Base-by-base conservation (phyloP, 1,139 yeast species). In the Candida sanyaensis region DNA sequence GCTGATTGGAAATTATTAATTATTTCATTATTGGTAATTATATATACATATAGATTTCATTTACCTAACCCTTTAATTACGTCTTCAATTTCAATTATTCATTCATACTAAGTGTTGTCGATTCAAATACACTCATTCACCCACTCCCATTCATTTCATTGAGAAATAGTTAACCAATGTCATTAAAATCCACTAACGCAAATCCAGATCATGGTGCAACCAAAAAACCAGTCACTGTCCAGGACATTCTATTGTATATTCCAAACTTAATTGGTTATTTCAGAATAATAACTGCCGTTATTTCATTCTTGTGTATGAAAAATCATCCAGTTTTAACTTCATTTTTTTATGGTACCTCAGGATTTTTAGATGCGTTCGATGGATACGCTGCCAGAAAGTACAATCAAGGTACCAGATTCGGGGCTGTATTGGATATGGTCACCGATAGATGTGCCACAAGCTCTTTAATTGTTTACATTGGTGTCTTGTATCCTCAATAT, bases 381-480 rank as follows among this genome's bases (percentile, higher is more conserved):
- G 99, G 99, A 4, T 86, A 87, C 50, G 96, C 97, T 46, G 99
- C 99, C 8, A 80, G 99, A 53, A 81, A 80, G 60, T 90, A 76
- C 66, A 83, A 88, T 63, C 99, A 95, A 67, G 88, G 97, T 12
- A 89, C 97, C 33, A 80, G 83, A 56, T 90, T 91, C 60, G 99
- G 99, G 32, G 98, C 99, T 11, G 96, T 95, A 23, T 78, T 95
- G 60, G 99, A 95, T 69, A 95, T 95, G 99, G 98, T 95, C 33
- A 93, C 99, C 28, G 99, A 95, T 64, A 79, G 99, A 63, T 93
- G 98, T 65, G 93, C 99, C 26, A 95, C 99, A 0, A 83, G 96
- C 11, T 88, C 96, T 23, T 77, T 95, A 60, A 84, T 91, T 57
- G 91, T 96, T 64, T 93, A 82, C 66, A 76, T 95, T 51, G 83